phyloP scores from a whole-genome alignment of 2,329 filamentous ascomycete genomes.

The Clarireedia homoeocarpa region DNA sequence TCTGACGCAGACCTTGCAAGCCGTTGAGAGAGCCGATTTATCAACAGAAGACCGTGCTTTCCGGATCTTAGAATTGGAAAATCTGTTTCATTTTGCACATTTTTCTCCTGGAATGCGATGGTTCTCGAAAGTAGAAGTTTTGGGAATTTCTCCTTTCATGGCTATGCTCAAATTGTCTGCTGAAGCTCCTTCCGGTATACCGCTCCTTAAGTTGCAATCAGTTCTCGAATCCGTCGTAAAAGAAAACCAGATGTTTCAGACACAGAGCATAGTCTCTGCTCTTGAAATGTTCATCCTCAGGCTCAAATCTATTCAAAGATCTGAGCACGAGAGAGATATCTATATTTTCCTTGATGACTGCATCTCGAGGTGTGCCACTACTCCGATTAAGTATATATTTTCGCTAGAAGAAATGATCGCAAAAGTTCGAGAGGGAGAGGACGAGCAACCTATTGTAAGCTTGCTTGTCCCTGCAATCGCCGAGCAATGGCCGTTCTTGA shows the following conservation, averaged over 20 bases:
- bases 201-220: slow-evolving; percentile 42
- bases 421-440: slow-evolving; percentile 29
- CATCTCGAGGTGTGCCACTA: slow-evolving; percentile 63
- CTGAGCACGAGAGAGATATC: slow-evolving; percentile 36
- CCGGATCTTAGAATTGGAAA: slow-evolving; percentile 67
- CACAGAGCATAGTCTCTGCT: slow-evolving; percentile 33
- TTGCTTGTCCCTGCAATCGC: slow-evolving; percentile 60
- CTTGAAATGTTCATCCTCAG: slow-evolving; percentile 40
- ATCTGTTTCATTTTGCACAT: slow-evolving; percentile 71
- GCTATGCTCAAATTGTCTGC: slow-evolving; percentile 55
- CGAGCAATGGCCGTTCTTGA: slow-evolving; percentile 70
- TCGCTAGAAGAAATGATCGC: slow-evolving; percentile 46
- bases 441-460: slow-evolving; percentile 41
- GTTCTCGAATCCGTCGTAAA: slow-evolving; percentile 53
- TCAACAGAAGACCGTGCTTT: slow-evolving; percentile 44
- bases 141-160: slow-evolving; percentile 63
- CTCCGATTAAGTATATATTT: slow-evolving; percentile 79
- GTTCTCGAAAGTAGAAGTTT: slow-evolving; percentile 67
- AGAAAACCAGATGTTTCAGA: slow-evolving; percentile 60
- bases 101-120: slow-evolving; percentile 81
- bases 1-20: slow-evolving; percentile 60
- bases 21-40: slow-evolving; percentile 42
- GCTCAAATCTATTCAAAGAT: slow-evolving; percentile 23
- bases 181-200: slow-evolving; percentile 40
- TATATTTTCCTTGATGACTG: slow-evolving; percentile 79